Evolutionary conservation across 306 rosid genomes (phyloP).

Genomic region (Cyamopsis tetragonoloba): DNA sequence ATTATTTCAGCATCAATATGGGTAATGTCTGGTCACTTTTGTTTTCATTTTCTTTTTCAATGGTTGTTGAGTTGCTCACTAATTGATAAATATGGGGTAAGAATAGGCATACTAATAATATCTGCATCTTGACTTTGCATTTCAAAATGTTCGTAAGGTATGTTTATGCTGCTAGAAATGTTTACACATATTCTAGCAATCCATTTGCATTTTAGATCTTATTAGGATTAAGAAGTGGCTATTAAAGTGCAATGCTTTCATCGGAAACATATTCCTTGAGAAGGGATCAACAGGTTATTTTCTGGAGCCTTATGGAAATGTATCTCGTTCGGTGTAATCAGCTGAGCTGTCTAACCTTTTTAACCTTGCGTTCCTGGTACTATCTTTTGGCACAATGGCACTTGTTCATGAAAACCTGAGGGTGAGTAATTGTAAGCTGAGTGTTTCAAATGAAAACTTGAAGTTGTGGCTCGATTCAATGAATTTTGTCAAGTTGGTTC

Average conservation of each 20-base stretch:
- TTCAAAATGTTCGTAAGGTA: not conserved
- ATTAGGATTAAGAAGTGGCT: not conserved
- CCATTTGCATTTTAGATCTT: conserved; percentile 2
- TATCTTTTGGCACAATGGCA: conserved; percentile 28
- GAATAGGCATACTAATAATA: not conserved
- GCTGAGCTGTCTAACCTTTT: not conserved
- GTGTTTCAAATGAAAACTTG: conserved; percentile 17
- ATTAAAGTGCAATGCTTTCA: not conserved
- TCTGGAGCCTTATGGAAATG: not conserved
- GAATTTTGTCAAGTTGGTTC: not conserved
- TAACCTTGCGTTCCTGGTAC: conserved; percentile 2
- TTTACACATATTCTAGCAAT: too few species aligned
- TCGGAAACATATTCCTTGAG: conserved; percentile 3
- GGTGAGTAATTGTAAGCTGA: conserved; percentile 22
- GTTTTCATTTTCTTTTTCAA: not conserved
- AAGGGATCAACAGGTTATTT: conserved; percentile 7
- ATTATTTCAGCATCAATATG: not conserved
- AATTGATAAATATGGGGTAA: not conserved
- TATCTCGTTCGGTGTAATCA: conserved; percentile 16
- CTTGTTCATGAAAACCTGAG: not conserved
- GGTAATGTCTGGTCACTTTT: not conserved
- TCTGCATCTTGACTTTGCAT: not conserved
- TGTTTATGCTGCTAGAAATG: too few species aligned
- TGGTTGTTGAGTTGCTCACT: not conserved
- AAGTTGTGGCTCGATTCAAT: not conserved